Evolutionary conservation across 768 basidiomycete genomes (phyloP).

Genomic region (Tylopilus balloui): DNA sequence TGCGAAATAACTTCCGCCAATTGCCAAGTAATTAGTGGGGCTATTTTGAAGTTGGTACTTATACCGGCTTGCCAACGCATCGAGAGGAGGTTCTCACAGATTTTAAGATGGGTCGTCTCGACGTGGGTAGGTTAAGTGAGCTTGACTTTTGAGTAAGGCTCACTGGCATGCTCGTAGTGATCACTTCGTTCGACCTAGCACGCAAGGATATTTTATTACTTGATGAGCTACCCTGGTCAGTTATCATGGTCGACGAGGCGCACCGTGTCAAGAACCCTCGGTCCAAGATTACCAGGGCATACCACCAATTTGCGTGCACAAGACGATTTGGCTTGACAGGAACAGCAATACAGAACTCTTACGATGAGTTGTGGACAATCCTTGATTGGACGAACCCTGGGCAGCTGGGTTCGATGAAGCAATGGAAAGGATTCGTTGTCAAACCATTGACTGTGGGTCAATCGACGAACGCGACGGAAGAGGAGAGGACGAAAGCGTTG

Average conservation of each 20-base stretch:
- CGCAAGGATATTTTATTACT: conserved; percentile 66
- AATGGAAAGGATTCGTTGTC: conserved; percentile 76
- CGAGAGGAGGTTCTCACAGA: conserved; percentile 57
- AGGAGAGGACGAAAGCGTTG: conserved; percentile 52
- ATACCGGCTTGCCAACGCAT: conserved; percentile 49
- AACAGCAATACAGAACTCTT: conserved; percentile 80
- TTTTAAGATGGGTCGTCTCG: conserved; percentile 79
- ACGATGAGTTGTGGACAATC: conserved; percentile 88
- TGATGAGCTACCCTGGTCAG: conserved; percentile 65
- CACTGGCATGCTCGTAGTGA: conserved; percentile 41
- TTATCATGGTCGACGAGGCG: conserved; percentile 82
- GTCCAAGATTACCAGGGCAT: conserved; percentile 62
- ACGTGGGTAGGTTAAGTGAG: conserved; percentile 64
- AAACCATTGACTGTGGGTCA: conserved; percentile 68
- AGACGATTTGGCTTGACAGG: conserved; percentile 86
- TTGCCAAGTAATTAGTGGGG: conserved; percentile 63
- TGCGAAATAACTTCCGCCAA: background rate
- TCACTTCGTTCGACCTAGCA: conserved; percentile 78
- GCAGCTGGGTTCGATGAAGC: conserved; percentile 58
- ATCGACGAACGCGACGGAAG: conserved; percentile 56
- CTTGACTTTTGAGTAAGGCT: background rate
- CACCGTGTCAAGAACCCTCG: conserved; percentile 82
- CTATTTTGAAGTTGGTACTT: conserved; percentile 83
- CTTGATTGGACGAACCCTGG: conserved; percentile 91
- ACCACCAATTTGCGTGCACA: conserved; percentile 62